Evolutionary conservation across 2,329 filamentous ascomycete species (phyloP), one percentile per base, ranked within the genome.

Genomic region (Xylariaceae sp.): DNA sequence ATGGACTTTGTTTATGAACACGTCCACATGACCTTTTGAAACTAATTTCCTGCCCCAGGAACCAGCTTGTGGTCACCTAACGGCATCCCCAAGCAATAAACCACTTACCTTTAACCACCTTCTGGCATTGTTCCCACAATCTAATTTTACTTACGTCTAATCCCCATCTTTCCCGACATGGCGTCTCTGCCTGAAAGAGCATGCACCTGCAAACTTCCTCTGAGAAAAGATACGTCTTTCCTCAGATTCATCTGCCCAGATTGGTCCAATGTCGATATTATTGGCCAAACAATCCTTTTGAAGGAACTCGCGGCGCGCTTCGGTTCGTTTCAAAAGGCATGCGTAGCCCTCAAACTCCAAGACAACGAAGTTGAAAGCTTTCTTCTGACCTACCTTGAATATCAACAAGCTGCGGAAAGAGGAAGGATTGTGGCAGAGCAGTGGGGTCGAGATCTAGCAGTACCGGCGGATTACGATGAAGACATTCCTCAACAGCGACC

Each of bases 241-340:
- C 17, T 40, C 4, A 23, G 31, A 44, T 21, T 47, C 11, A 17
- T 14, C 26, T 19, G 8, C n/a, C 47, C 56, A 39, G 47, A 49
- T 12, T 59, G 56, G 56, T 52, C 53, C 6, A 56, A 56, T 36
- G 17, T 59, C 17, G 56, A 56, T 45, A 53, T 56, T 14, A 34
- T 59, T 7, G 52, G 56, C 9, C 52, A 56, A 26, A 59, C 56
- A 5, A 48, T 56, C 47, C 12, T 59, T 14, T 9, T 59, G 17
- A 24, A 23, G 7, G 52, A 47, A 45, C 47, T 59, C 12, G 37
- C 34, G 16, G 23, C 36, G 19, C 41, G 11, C 12, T 45, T 56
- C 8, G 53, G 56, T 5, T 56, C 56, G 9, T 56, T 59, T 23
- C 56, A 49, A 23, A 33, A 40, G 11, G 29, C 26, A 34, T 59